Conservation (phyloP, 169 alveolate species). For the Eimeria sp. region DNA sequence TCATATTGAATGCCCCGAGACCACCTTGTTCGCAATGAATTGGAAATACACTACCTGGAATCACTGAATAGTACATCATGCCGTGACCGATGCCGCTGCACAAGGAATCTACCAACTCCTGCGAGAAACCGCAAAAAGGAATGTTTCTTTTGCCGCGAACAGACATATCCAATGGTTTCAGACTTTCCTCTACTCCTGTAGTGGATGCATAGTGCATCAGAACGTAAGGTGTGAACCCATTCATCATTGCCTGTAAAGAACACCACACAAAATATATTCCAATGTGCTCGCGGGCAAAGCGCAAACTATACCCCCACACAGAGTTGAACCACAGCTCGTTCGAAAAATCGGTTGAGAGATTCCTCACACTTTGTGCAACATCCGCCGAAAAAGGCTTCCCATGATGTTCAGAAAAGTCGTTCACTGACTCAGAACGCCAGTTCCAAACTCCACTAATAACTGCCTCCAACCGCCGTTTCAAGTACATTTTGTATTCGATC, state of each 20-base stretch:
- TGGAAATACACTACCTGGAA: neutral
- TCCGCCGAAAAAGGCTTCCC: slow-evolving; percentile 24
- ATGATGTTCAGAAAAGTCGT: slow-evolving; percentile 20
- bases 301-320: too few relatives aligned
- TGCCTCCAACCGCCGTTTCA: slow-evolving; percentile 15
- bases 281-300: neutral
- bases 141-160: slow-evolving; percentile 33
- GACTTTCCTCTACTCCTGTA: neutral
- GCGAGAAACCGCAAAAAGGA: slow-evolving; percentile 29
- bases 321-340: neutral
- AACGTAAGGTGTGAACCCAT: slow-evolving; percentile 22
- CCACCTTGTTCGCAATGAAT: slow-evolving; percentile 55
- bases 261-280: neutral
- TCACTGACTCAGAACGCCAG: slow-evolving; percentile 58
- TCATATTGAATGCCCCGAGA: slow-evolving; percentile 15
- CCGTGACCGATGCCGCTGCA: slow-evolving; percentile 51
- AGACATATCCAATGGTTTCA: slow-evolving; percentile 36
- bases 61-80: slow-evolving; percentile 46
- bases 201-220: slow-evolving; percentile 32
- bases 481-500: neutral
- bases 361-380: slow-evolving; percentile 7
- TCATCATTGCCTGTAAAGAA: slow-evolving; percentile 2
- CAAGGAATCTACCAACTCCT: slow-evolving; percentile 6
- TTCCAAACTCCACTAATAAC: slow-evolving; percentile 25
- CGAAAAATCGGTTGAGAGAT: neutral